phyloP scores from a whole-genome alignment of 2,329 filamentous ascomycete species.

The Karstenula rhodostoma region DNA sequence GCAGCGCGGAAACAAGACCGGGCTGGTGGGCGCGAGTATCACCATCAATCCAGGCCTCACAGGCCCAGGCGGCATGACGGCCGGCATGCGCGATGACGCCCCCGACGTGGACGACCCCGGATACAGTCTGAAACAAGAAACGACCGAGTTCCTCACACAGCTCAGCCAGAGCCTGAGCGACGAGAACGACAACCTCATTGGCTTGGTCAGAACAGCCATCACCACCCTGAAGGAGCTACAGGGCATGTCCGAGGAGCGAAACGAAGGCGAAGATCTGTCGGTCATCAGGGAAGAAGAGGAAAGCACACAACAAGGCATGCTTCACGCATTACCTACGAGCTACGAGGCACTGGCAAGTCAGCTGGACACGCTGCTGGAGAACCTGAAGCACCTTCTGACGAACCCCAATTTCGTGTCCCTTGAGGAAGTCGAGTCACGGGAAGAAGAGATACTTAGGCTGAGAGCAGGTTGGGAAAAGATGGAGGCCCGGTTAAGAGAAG shows the following conservation, averaged over 20 bases:
- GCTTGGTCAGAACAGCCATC: conserved; percentile 75
- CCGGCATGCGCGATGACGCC: conserved; percentile 63
- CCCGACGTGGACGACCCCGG: conserved; percentile 61
- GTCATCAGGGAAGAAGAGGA: conserved; percentile 45
- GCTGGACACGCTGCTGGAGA: conserved; percentile 79
- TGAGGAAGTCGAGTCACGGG: conserved; percentile 90
- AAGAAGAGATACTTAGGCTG: conserved; percentile 86
- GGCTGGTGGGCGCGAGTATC: conserved; percentile 58
- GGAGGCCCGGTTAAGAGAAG: conserved; percentile 89
- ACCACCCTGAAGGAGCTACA: conserved; percentile 72
- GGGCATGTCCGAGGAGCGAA: conserved; percentile 56
- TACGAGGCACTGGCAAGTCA: conserved; percentile 76
- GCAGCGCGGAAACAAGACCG: conserved; percentile 58
- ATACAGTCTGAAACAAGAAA: conserved; percentile 82
- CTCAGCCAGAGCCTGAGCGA: conserved; percentile 84
- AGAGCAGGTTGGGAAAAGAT: conserved; percentile 91
- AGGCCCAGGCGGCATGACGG: conserved; percentile 34
- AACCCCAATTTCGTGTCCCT: conserved; percentile 97
- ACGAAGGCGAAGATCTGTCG: conserved; percentile 35
- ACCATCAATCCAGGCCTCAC: conserved; percentile 52
- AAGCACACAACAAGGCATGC: conserved; percentile 40
- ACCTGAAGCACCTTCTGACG: conserved; percentile 83
- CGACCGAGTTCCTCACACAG: conserved; percentile 87
- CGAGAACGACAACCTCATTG: conserved; percentile 86
- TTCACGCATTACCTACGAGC: conserved; percentile 61